Base-by-base conservation (phyloP, 768 basidiomycete genomes). In the Cyathus striatus region DNA sequence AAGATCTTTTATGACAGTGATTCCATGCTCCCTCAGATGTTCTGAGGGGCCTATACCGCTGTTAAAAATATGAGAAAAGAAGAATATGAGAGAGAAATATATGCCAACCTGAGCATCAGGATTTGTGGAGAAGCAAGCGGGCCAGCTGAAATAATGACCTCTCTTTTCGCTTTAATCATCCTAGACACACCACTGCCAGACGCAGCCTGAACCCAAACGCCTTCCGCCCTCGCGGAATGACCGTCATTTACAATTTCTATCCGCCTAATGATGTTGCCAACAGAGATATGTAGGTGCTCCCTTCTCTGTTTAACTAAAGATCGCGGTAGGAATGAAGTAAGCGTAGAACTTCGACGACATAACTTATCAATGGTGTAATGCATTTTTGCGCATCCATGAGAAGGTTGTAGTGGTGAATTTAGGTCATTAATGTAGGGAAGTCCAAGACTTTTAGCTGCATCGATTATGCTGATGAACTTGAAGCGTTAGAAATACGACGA, bases 1-100 rank as follows among this genome's bases (percentile, higher is more conserved):
- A 10, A 61, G 47, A 37, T 66, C 59, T 32, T 55, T 52, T 9
- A 64, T 44, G 2, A 64, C 52, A 2, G 42, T 36, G 20, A 64
- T 57, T 14, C 52, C 58, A 24, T 63, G 51, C 17, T 44, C 46
- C 16, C 57, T 47, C 5, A 76, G 52, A 5, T 59, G 59, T 9
- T 51, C 40, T 17, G 38, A 47, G 3, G 74, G 72, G 17, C 75
- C 76, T 34, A 79, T 58, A 14, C 76, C 75, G 44, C 63, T 65
- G 43, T 30, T 30, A 9, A 30, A 9, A 7, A 30, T 9, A 30
- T 30, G 9, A 30, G n/a, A 30, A 30, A 30, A 7, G 9, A 30
- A 30, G n/a, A 30, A 30, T n/a, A 30, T n/a, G n/a, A 30, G 9
- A 30, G n/a, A 30, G n/a, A 30, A 30, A 9, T 9, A n/a, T 25